These are phyloP conservation scores for Botrytis elliptica DNA, from an alignment of 2,329 filamentous ascomycete genomes.

Conservation along the genomic window DNA sequence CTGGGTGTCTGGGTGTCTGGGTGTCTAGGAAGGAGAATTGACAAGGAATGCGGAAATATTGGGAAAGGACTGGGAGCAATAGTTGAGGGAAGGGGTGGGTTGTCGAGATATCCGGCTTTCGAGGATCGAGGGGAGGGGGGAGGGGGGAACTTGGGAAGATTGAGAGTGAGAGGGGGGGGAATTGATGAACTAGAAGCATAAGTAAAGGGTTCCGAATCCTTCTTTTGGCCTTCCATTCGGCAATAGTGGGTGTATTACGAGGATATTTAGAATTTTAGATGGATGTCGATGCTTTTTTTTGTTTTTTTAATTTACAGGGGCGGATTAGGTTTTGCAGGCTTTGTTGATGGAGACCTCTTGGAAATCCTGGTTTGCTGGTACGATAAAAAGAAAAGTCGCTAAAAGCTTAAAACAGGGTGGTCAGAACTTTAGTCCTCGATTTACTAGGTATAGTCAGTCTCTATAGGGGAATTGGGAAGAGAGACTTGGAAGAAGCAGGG, in stretches of 20 bases:
- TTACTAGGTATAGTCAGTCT: background rate
- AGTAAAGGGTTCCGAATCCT: slow-evolving; percentile 13
- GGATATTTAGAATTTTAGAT: background rate
- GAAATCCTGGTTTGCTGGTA: background rate
- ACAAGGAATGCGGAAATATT: slow-evolving; percentile 14
- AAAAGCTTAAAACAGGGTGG: slow-evolving; percentile 18
- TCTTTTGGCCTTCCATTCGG: slow-evolving; percentile 22
- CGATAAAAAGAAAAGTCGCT: background rate
- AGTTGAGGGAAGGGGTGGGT: background rate
- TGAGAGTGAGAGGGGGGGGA: background rate
- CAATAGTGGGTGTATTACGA: slow-evolving; percentile 14
- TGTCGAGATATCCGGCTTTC: background rate
- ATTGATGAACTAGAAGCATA: background rate
- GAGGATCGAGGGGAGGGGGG: background rate
- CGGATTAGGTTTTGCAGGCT: slow-evolving; percentile 2
- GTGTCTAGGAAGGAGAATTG: background rate
- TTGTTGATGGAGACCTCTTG: background rate
- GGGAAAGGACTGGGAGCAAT: background rate
- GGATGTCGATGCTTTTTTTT: slow-evolving; percentile 6
- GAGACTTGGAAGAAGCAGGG: background rate
- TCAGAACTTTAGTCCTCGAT: slow-evolving; percentile 10
- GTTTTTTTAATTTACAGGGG: background rate
- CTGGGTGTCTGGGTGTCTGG: background rate
- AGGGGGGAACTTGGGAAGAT: background rate
- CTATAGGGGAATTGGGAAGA: background rate